Conservation (phyloP, 331 rosid genomes). For the Erythrophleum ivorense region DNA sequence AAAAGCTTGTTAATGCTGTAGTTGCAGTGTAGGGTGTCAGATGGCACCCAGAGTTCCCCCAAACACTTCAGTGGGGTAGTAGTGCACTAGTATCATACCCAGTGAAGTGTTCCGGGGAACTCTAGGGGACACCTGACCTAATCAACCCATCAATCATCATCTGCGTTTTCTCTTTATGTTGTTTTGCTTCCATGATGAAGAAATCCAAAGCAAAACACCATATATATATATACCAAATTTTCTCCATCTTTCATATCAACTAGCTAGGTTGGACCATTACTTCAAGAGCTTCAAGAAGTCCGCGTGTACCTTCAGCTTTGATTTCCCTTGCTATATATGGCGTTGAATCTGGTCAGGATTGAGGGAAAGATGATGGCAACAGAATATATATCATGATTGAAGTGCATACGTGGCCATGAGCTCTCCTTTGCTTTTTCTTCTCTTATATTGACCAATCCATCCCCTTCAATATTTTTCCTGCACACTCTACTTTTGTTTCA, state of each 20-base stretch:
- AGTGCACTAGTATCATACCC: not conserved
- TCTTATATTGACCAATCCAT: not conserved
- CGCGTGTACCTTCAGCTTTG: not conserved
- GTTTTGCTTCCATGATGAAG: not conserved
- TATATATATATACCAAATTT: not conserved
- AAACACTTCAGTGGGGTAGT: not conserved
- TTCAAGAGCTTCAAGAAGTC: not conserved
- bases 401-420: not conserved
- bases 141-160: not conserved
- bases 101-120: conserved; percentile 14
- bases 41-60: not conserved
- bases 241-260: not conserved
- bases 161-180: not conserved
- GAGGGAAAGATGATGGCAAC: conserved; percentile 35
- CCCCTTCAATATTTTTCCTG: conserved; percentile 14
- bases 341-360: conserved; percentile 48
- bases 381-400: conserved; percentile 13
- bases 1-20: not conserved
- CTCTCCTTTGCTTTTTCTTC: not conserved
- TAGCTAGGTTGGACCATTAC: not conserved
- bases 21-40: not conserved
- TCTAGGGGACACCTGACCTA: not conserved
- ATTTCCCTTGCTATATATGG: not conserved
- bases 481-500: conserved; percentile 4
- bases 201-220: not conserved